Percentiles rank a stretch among this genome's conserved stretches.
These are phyloP conservation scores for Paramecium bursaria DNA, from an alignment of 73 alveolate species.

Conservation along the genomic window DNA sequence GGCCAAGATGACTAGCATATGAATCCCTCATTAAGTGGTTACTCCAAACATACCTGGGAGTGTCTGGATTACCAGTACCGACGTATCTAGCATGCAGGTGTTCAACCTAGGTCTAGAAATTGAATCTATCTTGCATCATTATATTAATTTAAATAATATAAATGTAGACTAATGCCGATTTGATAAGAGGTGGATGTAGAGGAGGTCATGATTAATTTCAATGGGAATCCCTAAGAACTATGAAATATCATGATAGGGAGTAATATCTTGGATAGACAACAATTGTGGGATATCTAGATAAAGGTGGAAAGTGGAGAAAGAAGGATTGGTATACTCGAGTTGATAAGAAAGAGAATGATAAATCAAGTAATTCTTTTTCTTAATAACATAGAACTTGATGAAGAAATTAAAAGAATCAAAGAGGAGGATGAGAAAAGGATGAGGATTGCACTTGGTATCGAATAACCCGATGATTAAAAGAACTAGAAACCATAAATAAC, in stretches of 20 bases:
- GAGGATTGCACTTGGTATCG: constrained; percentile 68
- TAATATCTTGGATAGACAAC: constrained; percentile 94
- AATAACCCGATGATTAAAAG: constrained; percentile 68
- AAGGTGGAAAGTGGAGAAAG: constrained; percentile 98
- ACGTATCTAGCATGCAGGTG: constrained; percentile 83
- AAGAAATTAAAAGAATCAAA: constrained; percentile 59
- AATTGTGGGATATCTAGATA: constrained; percentile 93
- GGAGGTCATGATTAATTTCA: constrained; percentile 98
- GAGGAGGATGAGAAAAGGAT: constrained; percentile 72
- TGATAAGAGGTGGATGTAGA: constrained; percentile 95
- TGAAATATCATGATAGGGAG: constrained; percentile 95
- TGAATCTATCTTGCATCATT: constrained; percentile 60
- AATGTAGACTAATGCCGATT: constrained; percentile 63
- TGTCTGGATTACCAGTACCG: constrained; percentile 93
- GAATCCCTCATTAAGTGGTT: constrained; percentile 76
- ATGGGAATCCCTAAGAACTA: constrained; percentile 96
- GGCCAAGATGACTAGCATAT: constrained; percentile 89
- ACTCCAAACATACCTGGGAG: constrained; percentile 80
- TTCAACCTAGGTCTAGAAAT: constrained; percentile 73
- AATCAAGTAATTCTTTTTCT: not conserved
- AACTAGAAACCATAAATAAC: constrained; percentile 58
- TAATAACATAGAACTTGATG: constrained; percentile 19
- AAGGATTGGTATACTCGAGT: constrained; percentile 92
- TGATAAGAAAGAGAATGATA: constrained; percentile 59
- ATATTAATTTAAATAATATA: not conserved